phyloP scores from a whole-genome alignment of 2,329 filamentous ascomycete genomes.

The Fusarium staphyleae region DNA sequence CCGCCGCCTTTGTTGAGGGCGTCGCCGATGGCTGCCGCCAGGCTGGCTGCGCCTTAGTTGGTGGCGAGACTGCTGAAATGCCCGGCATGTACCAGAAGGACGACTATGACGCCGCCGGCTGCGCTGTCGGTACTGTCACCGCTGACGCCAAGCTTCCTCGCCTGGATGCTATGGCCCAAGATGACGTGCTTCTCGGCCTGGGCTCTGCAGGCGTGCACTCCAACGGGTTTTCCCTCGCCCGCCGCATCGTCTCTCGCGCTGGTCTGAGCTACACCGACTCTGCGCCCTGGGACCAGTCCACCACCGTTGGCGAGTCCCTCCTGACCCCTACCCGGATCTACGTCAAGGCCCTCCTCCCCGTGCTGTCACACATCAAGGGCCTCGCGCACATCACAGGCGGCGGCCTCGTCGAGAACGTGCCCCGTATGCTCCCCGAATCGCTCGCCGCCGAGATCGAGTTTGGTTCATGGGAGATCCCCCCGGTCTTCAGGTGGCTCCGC shows the following conservation, averaged over 20 bases:
- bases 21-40: slow-evolving; percentile 87
- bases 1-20: slow-evolving; percentile 87
- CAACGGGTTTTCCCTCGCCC: slow-evolving; percentile 96
- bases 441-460: slow-evolving; percentile 85
- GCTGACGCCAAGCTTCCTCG: slow-evolving; percentile 75
- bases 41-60: slow-evolving; percentile 89
- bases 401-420: slow-evolving; percentile 91
- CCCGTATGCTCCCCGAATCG: slow-evolving; percentile 83
- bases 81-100: slow-evolving; percentile 89
- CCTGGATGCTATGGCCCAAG: slow-evolving; percentile 75
- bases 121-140: slow-evolving; percentile 84
- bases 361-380: slow-evolving; percentile 78
- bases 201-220: slow-evolving; percentile 90
- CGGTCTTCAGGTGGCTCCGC: slow-evolving; percentile 89
- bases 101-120: slow-evolving; percentile 92
- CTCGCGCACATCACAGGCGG: slow-evolving; percentile 97
- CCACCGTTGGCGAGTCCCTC: slow-evolving; percentile 75
- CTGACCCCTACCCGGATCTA: slow-evolving; percentile 94
- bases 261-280: slow-evolving; percentile 74
- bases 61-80: slow-evolving; percentile 98
- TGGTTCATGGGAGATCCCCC: slow-evolving; percentile 74
- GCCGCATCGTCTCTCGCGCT: slow-evolving; percentile 80
- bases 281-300: slow-evolving; percentile 76
- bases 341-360: slow-evolving; percentile 79
- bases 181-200: slow-evolving; percentile 86